phyloP scores from a whole-genome alignment of 2,329 filamentous ascomycete species.

The Leptographium radiaticola region DNA sequence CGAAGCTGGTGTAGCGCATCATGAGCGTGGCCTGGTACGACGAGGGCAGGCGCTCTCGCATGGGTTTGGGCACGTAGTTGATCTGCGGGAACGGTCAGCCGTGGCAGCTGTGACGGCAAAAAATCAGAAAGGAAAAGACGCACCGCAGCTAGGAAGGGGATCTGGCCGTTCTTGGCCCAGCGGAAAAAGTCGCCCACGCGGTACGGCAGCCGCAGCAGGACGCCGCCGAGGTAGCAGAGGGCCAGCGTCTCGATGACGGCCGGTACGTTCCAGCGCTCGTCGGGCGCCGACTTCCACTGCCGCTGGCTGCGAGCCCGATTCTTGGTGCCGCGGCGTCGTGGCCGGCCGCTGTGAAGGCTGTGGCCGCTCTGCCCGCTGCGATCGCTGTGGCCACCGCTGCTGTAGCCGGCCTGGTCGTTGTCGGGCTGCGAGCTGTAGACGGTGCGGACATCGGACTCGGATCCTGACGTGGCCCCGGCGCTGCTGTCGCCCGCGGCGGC shows the following conservation, averaged over 20 bases:
- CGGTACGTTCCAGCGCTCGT: slow-evolving; percentile 43
- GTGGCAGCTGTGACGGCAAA: neutral
- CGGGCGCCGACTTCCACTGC: slow-evolving; percentile 31
- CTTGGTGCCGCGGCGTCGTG: slow-evolving; percentile 9
- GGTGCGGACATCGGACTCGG: slow-evolving; percentile 4
- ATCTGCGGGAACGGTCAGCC: slow-evolving; percentile 25
- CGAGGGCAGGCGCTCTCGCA: slow-evolving; percentile 50
- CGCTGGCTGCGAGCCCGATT: slow-evolving; percentile 17
- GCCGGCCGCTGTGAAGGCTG: slow-evolving; percentile 12
- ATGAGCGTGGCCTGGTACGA: slow-evolving; percentile 48
- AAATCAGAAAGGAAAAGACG: slow-evolving; percentile 2
- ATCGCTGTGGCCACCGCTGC: neutral
- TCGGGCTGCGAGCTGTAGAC: slow-evolving; percentile 10
- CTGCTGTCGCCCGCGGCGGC: neutral
- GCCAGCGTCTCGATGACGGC: slow-evolving; percentile 61
- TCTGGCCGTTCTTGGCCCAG: slow-evolving; percentile 54
- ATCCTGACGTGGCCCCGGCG: neutral
- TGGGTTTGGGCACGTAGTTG: slow-evolving; percentile 45
- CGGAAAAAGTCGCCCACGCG: slow-evolving; percentile 57
- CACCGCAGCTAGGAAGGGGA: slow-evolving; percentile 61
- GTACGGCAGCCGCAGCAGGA: slow-evolving; percentile 66
- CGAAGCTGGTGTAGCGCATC: slow-evolving; percentile 28
- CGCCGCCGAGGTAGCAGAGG: slow-evolving; percentile 65
- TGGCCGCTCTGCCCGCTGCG: neutral
- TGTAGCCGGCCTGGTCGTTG: slow-evolving; percentile 1